Conservation (phyloP, 2,329 filamentous ascomycete genomes). For the Fusarium sp. region DNA sequence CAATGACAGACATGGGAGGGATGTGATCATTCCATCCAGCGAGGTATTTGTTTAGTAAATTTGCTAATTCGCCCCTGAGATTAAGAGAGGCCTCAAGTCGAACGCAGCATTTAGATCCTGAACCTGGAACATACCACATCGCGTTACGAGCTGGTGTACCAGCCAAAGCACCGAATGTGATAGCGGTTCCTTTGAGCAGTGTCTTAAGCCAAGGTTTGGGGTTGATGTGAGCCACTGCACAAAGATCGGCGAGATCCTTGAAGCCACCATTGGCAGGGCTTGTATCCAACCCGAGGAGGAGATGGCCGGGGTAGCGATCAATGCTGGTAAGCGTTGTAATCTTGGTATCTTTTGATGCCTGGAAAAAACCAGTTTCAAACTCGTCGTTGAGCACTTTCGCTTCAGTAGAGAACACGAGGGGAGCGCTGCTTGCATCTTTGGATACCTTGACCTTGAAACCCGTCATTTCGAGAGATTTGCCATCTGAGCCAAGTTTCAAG, state of each 20-base stretch:
- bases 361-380: background rate
- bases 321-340: background rate
- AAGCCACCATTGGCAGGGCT: background rate
- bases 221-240: accelerated
- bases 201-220: background rate
- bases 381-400: background rate
- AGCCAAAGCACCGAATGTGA: accelerated
- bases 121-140: background rate
- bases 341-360: accelerated
- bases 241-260: background rate
- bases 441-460: accelerated
- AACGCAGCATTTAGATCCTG: accelerated
- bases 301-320: background rate
- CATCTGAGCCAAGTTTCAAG: background rate
- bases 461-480: background rate
- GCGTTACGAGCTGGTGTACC: background rate
- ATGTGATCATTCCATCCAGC: accelerated
- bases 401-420: background rate
- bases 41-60: background rate
- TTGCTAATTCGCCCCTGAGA: accelerated
- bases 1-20: accelerated
- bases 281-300: accelerated
- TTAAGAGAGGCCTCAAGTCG: background rate
- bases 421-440: background rate
- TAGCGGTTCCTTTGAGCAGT: accelerated